Conservation (phyloP, 2,329 filamentous ascomycete species). For the Passalora sequoiae region DNA sequence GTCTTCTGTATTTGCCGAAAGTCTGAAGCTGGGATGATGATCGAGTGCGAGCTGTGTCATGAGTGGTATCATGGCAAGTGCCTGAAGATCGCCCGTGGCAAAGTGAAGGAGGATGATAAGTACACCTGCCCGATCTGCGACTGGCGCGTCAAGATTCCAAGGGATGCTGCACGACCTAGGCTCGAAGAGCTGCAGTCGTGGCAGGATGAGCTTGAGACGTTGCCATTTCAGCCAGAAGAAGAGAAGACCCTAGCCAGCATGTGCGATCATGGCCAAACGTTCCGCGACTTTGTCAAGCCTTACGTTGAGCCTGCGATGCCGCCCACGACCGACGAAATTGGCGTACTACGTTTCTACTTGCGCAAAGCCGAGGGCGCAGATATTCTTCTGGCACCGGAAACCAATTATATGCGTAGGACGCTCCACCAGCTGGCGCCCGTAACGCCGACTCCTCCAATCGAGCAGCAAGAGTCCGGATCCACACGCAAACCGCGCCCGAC, state of each 20-base stretch:
- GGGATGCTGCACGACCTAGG: constrained; percentile 91
- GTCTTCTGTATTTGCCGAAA: constrained; percentile 96
- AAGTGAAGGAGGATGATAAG: constrained; percentile 97
- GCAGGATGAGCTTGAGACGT: constrained; percentile 69
- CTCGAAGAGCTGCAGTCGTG: constrained; percentile 81
- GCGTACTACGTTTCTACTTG: constrained; percentile 87
- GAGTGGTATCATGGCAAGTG: constrained; percentile 99
- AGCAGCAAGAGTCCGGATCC: constrained; percentile 80
- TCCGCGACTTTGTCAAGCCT: constrained; percentile 73
- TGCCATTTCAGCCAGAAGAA: constrained; percentile 91
- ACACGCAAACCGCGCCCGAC: constrained; percentile 94
- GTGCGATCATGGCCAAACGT: constrained; percentile 75
- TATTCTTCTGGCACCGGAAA: constrained; percentile 83
- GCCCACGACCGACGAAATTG: constrained; percentile 77
- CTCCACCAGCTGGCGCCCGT: constrained; percentile 93
- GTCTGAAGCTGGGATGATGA: constrained; percentile 97
- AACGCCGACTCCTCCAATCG: constrained; percentile 76
- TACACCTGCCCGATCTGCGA: constrained; percentile 98
- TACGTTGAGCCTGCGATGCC: constrained; percentile 73
- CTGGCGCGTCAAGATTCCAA: constrained; percentile 92
- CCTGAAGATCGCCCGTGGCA: constrained; percentile 92
- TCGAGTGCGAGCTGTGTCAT: constrained; percentile 95
- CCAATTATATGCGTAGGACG: constrained; percentile 96
- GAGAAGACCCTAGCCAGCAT: constrained; percentile 82
- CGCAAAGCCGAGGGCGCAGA: constrained; percentile 97